phyloP scores from a whole-genome alignment of 495 filamentous ascomycete species.

The Astrocystis sublimbata region DNA sequence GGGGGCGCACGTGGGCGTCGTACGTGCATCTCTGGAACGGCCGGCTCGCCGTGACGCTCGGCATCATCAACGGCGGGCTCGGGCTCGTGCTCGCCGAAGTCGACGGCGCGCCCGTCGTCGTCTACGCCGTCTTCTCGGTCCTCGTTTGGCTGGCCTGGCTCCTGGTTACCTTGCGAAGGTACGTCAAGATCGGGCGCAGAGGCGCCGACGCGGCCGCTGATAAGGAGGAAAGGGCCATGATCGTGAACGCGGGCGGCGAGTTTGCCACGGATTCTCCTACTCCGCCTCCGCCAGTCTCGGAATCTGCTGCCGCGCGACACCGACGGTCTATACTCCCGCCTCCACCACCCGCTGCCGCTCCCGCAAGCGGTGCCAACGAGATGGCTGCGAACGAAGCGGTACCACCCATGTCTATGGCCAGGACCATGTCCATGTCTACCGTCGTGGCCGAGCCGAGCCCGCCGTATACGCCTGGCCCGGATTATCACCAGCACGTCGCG shows the following conservation, averaged over 20 bases:
- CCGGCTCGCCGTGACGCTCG: constrained; percentile 59
- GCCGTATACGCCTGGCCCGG: constrained; percentile 10
- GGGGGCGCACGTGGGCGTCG: constrained; percentile 51
- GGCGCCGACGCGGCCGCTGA: constrained; percentile 8
- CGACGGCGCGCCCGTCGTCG: constrained; percentile 28
- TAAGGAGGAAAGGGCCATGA: background rate
- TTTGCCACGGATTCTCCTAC: no score
- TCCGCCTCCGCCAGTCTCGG: no score
- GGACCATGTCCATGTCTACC: no score
- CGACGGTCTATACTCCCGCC: no score
- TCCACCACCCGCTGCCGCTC: no score
- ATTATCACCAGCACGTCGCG: constrained; percentile 11
- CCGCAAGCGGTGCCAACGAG: no score
- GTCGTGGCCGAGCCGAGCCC: constrained; percentile 1
- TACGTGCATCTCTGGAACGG: constrained; percentile 68
- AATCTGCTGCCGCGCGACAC: no score
- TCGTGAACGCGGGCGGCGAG: background rate
- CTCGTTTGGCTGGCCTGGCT: constrained; percentile 40
- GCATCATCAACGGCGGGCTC: constrained; percentile 68
- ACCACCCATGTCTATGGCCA: no score
- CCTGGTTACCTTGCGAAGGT: constrained; percentile 23
- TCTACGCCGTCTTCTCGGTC: constrained; percentile 38
- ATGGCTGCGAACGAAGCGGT: no score
- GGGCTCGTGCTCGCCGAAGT: constrained; percentile 55
- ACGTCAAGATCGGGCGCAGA: constrained; percentile 23